Conservation (phyloP, 2,329 filamentous ascomycete species). For the Lachnellula occidentalis region DNA sequence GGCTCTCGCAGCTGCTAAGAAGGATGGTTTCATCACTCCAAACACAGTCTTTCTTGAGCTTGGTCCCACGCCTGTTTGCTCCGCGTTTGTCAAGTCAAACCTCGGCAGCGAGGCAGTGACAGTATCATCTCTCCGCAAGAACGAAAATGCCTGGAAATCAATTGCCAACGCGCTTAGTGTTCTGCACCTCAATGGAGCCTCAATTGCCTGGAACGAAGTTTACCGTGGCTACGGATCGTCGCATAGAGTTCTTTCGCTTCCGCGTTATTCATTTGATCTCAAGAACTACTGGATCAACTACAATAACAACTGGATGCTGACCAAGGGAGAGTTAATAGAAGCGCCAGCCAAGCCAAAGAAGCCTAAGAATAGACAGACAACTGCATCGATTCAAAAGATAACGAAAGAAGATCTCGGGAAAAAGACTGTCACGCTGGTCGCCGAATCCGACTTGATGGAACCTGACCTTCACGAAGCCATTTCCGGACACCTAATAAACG, state of each 20-base stretch:
- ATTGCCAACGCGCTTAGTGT: conserved; percentile 51
- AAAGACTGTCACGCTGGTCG: conserved; percentile 44
- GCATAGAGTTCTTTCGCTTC: conserved; percentile 50
- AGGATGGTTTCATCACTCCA: conserved; percentile 54
- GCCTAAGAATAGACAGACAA: not conserved
- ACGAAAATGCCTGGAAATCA: conserved; percentile 60
- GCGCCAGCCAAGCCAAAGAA: not conserved
- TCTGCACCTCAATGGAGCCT: conserved; percentile 56
- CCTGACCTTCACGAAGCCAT: conserved; percentile 49
- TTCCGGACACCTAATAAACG: conserved; percentile 55
- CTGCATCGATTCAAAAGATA: conserved; percentile 43
- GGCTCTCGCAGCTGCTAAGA: conserved; percentile 54
- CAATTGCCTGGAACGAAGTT: conserved; percentile 66
- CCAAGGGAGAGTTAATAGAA: conserved; percentile 44
- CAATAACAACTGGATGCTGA: conserved; percentile 62
- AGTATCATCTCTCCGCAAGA: conserved; percentile 55
- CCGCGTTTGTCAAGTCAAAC: conserved; percentile 60
- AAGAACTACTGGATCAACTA: conserved; percentile 65
- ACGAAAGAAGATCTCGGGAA: conserved; percentile 48
- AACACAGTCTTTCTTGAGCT: conserved; percentile 63
- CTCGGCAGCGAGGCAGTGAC: conserved; percentile 48
- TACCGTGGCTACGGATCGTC: conserved; percentile 47
- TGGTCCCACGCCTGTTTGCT: conserved; percentile 68
- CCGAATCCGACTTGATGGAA: conserved; percentile 51
- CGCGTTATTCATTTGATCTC: conserved; percentile 62